phyloP scores from a whole-genome alignment of 352 stramenopile species.

The Phytophthora nicotianae region DNA sequence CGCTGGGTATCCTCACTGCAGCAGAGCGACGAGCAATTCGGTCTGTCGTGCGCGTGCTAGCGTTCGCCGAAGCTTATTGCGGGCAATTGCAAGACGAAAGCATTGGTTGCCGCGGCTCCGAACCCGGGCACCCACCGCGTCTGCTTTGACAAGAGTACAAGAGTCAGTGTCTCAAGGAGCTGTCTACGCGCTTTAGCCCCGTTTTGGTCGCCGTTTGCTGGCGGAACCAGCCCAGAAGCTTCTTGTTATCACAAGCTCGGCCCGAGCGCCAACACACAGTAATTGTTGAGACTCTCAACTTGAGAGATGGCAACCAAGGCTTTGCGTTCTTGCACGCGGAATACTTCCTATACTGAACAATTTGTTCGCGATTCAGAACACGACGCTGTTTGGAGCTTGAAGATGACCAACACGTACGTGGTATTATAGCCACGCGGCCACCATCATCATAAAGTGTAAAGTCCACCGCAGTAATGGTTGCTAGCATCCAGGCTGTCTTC shows the following conservation, averaged over 20 bases:
- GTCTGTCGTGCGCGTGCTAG: conserved; percentile 15
- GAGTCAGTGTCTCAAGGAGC: conserved; percentile 31
- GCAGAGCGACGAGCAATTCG: neutral
- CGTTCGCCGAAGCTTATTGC: conserved; percentile 25
- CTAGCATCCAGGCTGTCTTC: neutral
- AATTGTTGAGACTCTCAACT: conserved; percentile 1
- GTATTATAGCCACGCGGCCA: neutral
- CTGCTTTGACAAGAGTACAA: conserved; percentile 17
- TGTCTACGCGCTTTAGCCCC: conserved; percentile 7
- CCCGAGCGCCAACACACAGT: neutral
- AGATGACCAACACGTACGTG: neutral
- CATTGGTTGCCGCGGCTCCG: conserved; percentile 12
- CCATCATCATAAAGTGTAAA: conserved; percentile 3
- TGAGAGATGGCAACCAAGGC: too few relatives aligned
- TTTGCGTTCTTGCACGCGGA: too few relatives aligned
- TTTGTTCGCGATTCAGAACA: neutral
- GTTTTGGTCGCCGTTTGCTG: conserved; percentile 10
- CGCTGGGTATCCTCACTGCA: conserved; percentile 3
- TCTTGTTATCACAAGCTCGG: conserved; percentile 19
- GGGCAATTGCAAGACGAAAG: conserved; percentile 5
- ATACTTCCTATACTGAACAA: neutral
- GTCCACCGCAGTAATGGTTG: conserved; percentile 8
- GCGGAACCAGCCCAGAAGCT: conserved; percentile 33
- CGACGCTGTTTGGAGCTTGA: neutral
- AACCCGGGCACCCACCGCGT: neutral